Evolutionary conservation across 441 rosid species (phyloP).

Genomic region (Populus hybrid): DNA sequence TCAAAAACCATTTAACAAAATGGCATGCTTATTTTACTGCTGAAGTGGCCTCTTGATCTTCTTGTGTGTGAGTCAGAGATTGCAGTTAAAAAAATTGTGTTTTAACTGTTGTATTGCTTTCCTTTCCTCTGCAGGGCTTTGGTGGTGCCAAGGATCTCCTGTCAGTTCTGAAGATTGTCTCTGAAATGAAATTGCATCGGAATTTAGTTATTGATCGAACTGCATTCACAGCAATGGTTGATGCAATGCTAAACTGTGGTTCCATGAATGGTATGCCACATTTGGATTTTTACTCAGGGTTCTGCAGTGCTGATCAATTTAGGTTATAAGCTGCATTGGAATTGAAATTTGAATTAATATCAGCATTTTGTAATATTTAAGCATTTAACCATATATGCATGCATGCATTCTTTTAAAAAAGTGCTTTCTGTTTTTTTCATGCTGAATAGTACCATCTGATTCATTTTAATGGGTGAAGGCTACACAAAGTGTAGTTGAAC

Average conservation of each 20-base stretch:
- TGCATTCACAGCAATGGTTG: constrained; percentile 63
- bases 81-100: neutral
- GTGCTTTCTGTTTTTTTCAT: neutral
- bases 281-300: constrained; percentile 13
- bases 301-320: constrained; percentile 4
- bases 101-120: neutral
- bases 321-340: neutral
- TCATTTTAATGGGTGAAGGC: neutral
- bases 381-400: too few species aligned
- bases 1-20: neutral
- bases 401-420: neutral
- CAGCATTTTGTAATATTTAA: neutral
- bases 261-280: constrained; percentile 46
- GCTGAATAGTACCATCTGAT: neutral
- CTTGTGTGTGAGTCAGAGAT: neutral
- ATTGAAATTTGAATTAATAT: neutral
- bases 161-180: constrained; percentile 41
- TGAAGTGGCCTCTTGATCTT: neutral
- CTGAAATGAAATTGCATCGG: constrained; percentile 53
- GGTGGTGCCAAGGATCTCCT: constrained; percentile 47
- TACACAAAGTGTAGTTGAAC: neutral
- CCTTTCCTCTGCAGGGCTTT: constrained; percentile 45
- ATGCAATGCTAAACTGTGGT: constrained; percentile 61
- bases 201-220: constrained; percentile 54
- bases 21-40: too few species aligned